Evolutionary conservation across 2,329 filamentous ascomycete species (phyloP), one percentile per base, ranked within the genome.

Genomic region (Arthrobotrys sinensis): DNA sequence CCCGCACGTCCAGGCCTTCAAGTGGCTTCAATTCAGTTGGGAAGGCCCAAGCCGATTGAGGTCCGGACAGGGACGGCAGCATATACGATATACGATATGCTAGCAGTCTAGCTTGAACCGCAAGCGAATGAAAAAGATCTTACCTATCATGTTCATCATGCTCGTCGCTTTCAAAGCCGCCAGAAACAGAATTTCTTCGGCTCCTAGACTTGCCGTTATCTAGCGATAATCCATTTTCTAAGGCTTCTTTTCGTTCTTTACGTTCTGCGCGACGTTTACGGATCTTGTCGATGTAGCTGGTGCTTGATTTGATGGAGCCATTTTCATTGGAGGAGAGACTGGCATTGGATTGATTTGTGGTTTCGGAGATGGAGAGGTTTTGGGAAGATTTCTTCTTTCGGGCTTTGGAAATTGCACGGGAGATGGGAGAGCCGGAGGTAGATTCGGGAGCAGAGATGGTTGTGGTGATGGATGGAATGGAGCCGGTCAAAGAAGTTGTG

Each of bases 61-160:
- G 34, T 16, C 73, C 65, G 60, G 48, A 52, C 32, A 36, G 28
- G 21, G 40, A 40, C 73, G 73, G 73, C 46, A 62, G 45, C 64
- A 66, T 64, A 64, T 78, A 72, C 75, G 67, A 24, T 32, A 78
- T 64, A 52, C 57, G 66, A 70, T 11, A 60, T 43, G 40, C 40
- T 45, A 45, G 40, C n/a, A 16, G 24, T 28, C 36, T 38, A 38
- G 36, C 36, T 38, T 12, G 8, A 8, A 38, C 36, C 36, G 12
- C 36, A 45, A 45, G 40, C 40, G 40, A 45, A 75, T 19, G 8
- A 50, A 36, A 8, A 28, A 36, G 14, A 64, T n/a, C 71, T 68
- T 78, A 78, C 75, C 43, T 64, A 67, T 78, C 75, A 45, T 68
- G 71, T 67, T 78, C 75, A 12, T 78, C 75, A n/a, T 71, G 71